phyloP scores from a whole-genome alignment of 805 yeast species.

The Myxozyma melibiosi region DNA sequence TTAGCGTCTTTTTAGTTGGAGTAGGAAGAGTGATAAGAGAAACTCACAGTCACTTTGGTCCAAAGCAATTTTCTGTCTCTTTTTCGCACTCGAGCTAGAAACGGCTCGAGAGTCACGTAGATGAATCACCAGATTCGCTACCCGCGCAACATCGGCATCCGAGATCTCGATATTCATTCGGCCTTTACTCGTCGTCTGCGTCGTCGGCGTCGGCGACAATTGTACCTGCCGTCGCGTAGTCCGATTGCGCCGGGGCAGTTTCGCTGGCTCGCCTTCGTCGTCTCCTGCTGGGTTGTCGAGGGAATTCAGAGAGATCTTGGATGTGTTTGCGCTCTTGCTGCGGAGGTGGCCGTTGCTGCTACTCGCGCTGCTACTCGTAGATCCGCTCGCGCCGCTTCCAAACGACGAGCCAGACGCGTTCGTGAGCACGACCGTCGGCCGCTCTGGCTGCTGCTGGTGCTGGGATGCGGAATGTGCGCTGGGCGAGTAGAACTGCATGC shows the following conservation, averaged over 20 bases:
- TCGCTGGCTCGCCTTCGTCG: background rate
- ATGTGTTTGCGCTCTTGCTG: too few species aligned
- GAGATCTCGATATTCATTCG: slow-evolving; percentile 8
- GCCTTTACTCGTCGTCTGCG: too few species aligned
- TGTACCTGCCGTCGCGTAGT: too few species aligned
- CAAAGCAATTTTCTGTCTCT: background rate
- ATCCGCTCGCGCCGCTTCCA: background rate
- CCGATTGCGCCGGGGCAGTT: too few species aligned
- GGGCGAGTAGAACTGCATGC: background rate
- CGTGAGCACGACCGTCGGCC: background rate
- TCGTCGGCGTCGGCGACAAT: background rate
- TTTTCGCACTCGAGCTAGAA: background rate
- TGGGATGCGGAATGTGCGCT: background rate
- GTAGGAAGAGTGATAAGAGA: background rate
- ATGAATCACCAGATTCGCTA: slow-evolving; percentile 27
- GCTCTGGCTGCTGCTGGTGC: background rate
- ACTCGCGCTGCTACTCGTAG: background rate
- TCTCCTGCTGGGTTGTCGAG: too few species aligned
- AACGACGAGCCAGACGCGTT: background rate
- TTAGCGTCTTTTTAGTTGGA: background rate
- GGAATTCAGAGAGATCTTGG: too few species aligned
- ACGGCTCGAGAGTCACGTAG: slow-evolving; percentile 21
- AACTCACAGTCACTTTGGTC: slow-evolving; percentile 3
- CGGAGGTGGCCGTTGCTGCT: background rate
- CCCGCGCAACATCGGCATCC: slow-evolving; percentile 25